Evolutionary conservation across 805 yeast species (phyloP), one percentile per base, ranked within the genome.

Genomic region (Wickerhamiella allomyrinae): DNA sequence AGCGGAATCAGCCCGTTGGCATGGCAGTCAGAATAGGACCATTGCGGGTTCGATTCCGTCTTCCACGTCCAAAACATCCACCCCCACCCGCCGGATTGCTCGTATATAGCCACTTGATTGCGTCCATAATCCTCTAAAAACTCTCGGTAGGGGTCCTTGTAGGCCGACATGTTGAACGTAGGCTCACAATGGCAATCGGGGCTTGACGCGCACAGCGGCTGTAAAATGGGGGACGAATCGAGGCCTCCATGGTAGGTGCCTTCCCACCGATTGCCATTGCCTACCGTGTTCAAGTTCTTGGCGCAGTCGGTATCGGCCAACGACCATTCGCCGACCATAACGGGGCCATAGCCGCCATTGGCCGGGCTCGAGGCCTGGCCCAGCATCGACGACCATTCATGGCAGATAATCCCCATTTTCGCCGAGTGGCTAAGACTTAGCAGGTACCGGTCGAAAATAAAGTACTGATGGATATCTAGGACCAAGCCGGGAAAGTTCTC

Each of bases 251-350:
- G 45, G 53, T 53, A 73, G 9, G 73, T 59, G 38, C 82, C 82
- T 43, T 80, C 83, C 65, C 74, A 81, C 55, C 94, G 71, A 20
- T 89, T 74, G 45, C 91, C 91, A 44, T 74, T 66, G 20, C 76
- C 77, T 15, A 78, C 87, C 57, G 91, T 87, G 54, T 85, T 85
- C 38, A 84, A 60, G 85, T 91, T 83, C 47, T 66, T 65, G 7
- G 87, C 74, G 65, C 94, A 84, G 63, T 85, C 94, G 2, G 89
- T 82, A 52, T 83, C 71, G 1, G 94, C 94, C 29, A 83, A 87
- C 20, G 79, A 65, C 79, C 85, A 84, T 62, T 84, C 94, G 48
- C 94, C 95, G 29, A 74, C 71, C 31, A 84, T 62, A 3, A 60
- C 54, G n/a, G 51, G 71, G 66, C 80, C 85, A 74, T 61, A 79